Evolutionary conservation across 768 basidiomycete genomes (phyloP).

Genomic region (Saitozyma podzolica): DNA sequence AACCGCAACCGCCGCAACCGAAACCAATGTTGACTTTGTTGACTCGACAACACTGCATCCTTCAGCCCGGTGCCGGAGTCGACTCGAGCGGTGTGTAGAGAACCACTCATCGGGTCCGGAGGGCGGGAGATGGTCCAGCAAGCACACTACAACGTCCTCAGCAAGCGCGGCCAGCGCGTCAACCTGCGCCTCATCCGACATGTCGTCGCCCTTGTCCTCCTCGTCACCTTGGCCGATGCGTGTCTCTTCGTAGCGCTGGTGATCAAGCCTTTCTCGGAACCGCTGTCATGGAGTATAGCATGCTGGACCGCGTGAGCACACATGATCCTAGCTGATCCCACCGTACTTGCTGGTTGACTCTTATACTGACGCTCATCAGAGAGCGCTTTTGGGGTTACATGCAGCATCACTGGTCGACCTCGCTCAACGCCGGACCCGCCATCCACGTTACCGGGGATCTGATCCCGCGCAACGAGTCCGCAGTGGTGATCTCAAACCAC

Average conservation of each 20-base stretch:
- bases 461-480: slow-evolving; percentile 27
- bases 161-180: not conserved
- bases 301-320: slow-evolving; percentile 37
- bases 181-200: slow-evolving; percentile 11
- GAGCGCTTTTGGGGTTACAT: slow-evolving; percentile 38
- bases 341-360: not conserved
- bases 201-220: slow-evolving; percentile 14
- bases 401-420: slow-evolving; percentile 37
- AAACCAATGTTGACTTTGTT: too few relatives aligned
- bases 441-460: slow-evolving; percentile 25
- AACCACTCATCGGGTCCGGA: too few relatives aligned
- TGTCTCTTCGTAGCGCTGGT: slow-evolving; percentile 20
- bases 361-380: slow-evolving; percentile 9
- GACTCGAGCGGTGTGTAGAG: too few relatives aligned
- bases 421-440: slow-evolving; percentile 18
- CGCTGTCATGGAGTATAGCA: slow-evolving; percentile 24
- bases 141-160: too few relatives aligned
- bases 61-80: too few relatives aligned
- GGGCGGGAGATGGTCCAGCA: too few relatives aligned
- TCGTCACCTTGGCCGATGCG: slow-evolving; percentile 25
- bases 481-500: slow-evolving; percentile 41
- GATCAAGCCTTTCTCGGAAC: slow-evolving; percentile 31
- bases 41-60: too few relatives aligned
- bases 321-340: not conserved
- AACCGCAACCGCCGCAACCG: too few relatives aligned